Evolutionary conservation across 1,139 yeast genomes (phyloP), one percentile per base, ranked within the genome.

Genomic region (Taiozyma onychis): DNA sequence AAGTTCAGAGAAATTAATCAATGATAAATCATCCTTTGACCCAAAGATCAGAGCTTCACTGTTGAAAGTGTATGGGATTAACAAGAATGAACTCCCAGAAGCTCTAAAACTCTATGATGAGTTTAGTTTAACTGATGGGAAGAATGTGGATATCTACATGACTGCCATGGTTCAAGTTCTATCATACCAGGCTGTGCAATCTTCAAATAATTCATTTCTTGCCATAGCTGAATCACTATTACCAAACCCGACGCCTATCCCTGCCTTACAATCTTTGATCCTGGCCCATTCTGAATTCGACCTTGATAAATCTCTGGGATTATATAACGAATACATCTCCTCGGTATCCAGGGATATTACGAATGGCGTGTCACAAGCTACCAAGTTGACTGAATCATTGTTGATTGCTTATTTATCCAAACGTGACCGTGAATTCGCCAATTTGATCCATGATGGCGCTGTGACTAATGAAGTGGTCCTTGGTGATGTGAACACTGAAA

Each of bases 371-470:
- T 73, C 81, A 0, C 70, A 75, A 2, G 67, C 77, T 22, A 83
- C 83, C 0, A 56, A 69, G 28, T 60, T 83, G 24, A 76, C 84
- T 0, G 83, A 83, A 56, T 68, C 85, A 1, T 66, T 84, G 47
- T 66, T 83, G 22, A 58, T 80, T 24, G 74, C 80, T 1, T 72
- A 69, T 48, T 65, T 85, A 39, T 68, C 74, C 22, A 73, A 74
- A 39, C 69, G 73, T 39, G 89, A 85, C 58, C 64, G 88, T 41
- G 83, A 80, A 50, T 77, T 85, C 63, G 88, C 89, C 0, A 72
- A 75, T 43, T 74, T 83, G 44, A 67, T 85, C n/a, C 74, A 76
- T 54, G 82, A 80, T 43, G 83, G 81, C 56, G 80, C 85, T 1
- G 61, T 72, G 4, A 74, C 70, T 43, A 75, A 75, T 51, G 67